phyloP scores from a whole-genome alignment of 2,329 filamentous ascomycete species.

The Chrysoporthe cubensis region DNA sequence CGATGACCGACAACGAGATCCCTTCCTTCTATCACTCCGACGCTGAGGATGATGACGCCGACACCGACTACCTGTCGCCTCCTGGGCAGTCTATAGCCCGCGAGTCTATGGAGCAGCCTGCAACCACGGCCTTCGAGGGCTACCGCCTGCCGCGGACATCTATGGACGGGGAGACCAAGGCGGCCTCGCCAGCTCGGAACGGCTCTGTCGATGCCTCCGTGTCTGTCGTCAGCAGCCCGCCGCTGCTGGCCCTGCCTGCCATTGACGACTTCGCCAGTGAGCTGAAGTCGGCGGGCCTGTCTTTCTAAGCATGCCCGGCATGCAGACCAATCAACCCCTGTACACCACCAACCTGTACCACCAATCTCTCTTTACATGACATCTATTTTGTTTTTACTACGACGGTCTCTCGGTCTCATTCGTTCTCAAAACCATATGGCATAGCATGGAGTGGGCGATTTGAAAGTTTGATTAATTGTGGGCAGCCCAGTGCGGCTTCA shows the following conservation, averaged over 20 bases:
- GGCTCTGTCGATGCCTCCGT: conserved; percentile 22
- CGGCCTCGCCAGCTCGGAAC: conserved; percentile 14
- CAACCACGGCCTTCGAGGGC: conserved; percentile 39
- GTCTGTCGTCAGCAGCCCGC: conserved; percentile 26
- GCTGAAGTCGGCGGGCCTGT: conserved; percentile 21
- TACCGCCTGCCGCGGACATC: conserved; percentile 52
- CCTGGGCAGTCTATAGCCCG: conserved; percentile 31
- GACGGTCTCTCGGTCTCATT: neutral
- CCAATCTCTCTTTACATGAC: neutral
- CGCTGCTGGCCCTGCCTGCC: conserved; percentile 41
- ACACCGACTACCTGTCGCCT: conserved; percentile 40
- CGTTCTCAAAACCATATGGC: neutral
- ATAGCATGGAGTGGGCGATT: conserved; percentile 1
- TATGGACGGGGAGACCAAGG: conserved; percentile 34
- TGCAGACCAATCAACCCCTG: too few species aligned
- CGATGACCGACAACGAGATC: conserved; percentile 45
- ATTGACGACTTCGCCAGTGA: conserved; percentile 45
- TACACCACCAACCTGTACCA: conserved; percentile 4
- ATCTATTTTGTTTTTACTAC: neutral
- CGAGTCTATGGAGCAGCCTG: conserved; percentile 33
- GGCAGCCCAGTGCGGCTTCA: neutral
- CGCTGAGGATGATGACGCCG: conserved; percentile 44
- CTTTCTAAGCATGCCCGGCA: conserved; percentile 2
- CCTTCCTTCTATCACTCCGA: conserved; percentile 52
- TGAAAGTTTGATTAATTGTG: neutral